Percentiles rank a stretch among this genome's conserved stretches.
These are phyloP conservation scores for Sequoia sempervirens DNA, from an alignment of 75 land plant genomes.

Conservation along the genomic window DNA sequence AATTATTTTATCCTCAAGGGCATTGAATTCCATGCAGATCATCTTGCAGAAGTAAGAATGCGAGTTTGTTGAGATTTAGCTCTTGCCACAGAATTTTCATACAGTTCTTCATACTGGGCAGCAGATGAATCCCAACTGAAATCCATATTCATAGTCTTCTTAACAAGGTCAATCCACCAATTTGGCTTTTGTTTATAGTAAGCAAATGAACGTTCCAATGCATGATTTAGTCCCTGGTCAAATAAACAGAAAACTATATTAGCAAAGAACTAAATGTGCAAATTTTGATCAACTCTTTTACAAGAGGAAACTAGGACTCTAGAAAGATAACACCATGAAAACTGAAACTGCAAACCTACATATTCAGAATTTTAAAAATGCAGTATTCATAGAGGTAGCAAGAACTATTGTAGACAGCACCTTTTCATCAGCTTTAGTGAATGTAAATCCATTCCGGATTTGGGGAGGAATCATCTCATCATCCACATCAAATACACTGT, in stretches of 20 bases:
- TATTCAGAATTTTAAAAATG: background rate
- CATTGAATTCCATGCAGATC: background rate
- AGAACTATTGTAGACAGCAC: slow-evolving; percentile 19
- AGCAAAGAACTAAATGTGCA: background rate
- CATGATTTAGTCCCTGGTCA: slow-evolving; percentile 65
- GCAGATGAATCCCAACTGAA: slow-evolving; percentile 94
- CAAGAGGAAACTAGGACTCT: background rate
- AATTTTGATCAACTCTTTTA: background rate
- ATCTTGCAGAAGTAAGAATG: background rate
- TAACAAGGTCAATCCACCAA: slow-evolving; percentile 69
- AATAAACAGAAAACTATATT: background rate
- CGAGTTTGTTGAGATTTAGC: slow-evolving; percentile 36
- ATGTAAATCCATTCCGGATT: slow-evolving; percentile 81
- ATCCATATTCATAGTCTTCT: slow-evolving; percentile 76
- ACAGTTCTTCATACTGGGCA: slow-evolving; percentile 78
- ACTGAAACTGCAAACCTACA: background rate
- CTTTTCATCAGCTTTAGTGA: slow-evolving; percentile 66
- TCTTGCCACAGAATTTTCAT: slow-evolving; percentile 61
- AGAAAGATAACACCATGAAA: background rate
- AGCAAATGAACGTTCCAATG: slow-evolving; percentile 75
- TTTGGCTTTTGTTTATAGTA: slow-evolving; percentile 42
- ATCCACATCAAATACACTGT: slow-evolving; percentile 97
- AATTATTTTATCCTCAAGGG: background rate
- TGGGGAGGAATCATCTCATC: slow-evolving; percentile 69
- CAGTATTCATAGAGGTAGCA: background rate